Evolutionary conservation across 257 asterid species (phyloP), one percentile per base, ranked within the genome.

Genomic region (Lantana camara): DNA sequence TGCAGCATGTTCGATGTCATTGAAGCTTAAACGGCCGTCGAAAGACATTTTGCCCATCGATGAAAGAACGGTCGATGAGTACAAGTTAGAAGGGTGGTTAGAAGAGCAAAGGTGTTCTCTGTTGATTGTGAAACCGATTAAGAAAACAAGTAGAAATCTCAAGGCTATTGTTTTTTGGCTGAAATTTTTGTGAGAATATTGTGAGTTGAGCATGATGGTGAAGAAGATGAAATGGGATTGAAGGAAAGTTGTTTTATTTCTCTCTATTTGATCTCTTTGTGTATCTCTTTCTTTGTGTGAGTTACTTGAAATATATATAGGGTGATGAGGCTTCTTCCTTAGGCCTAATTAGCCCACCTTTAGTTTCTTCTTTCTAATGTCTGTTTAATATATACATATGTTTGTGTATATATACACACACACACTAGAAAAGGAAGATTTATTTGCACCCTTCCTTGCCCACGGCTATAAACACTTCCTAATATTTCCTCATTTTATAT

Each of bases 1-100:
- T 5, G 96, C 77, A 2, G 85, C 91, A 24, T 74, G 75, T 12
- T 77, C 74, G 1, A 73, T 7, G 70, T 78, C 68, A 3, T 78
- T 68, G 23, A 82, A 88, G 67, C 68, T 81, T 61, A 88, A 72
- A 57, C 75, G 66, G 12, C 98, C 98, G 14, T 85, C 88, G 5
- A 88, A 74, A 0, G n/a, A 53, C 19, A 75, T 66, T 29, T 21
- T 63, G 30, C 19, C 57, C 1, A 80, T 64, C 21, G 78, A 67
- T 38, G 75, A 54, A 27, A 14, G 75, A 17, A 60, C 17, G 47
- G 29, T 2, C 24, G 75, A 30, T 20, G 69, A 77, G 74, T 63
- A n/a, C 80, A 54, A 65, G 60, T 38, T 35, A 64, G 56, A 55
- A 48, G 60, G 57, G 59, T 76, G 73, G 75, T 73, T 52, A 69